Percentiles rank a stretch among this genome's conserved stretches.
Conservation (phyloP, 129 eudicot genomes). For the Flaveria sonorensis region DNA sequence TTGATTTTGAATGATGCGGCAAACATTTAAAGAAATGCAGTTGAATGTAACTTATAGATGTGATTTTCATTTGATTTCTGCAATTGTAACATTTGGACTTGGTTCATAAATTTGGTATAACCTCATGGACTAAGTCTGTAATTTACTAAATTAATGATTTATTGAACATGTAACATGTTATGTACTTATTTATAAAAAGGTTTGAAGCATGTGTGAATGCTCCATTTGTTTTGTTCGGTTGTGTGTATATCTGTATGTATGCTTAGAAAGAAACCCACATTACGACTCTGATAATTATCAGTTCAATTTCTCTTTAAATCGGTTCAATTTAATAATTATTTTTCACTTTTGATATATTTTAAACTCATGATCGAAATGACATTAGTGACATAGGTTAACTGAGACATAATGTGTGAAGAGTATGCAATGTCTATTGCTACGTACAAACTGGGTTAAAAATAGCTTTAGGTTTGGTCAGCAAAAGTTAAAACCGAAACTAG, state of each 20-base stretch:
- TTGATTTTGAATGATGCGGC: constrained; percentile 3
- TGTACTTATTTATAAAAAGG: not conserved
- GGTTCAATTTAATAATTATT: too few relatives aligned
- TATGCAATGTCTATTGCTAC: too few relatives aligned
- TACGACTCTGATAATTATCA: too few relatives aligned
- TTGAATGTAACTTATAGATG: not conserved
- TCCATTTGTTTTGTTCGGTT: not conserved
- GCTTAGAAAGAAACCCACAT: too few relatives aligned
- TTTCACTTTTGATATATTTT: too few relatives aligned
- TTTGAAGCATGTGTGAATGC: not conserved
- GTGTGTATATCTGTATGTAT: not conserved
- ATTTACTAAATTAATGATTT: not conserved
- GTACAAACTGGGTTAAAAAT: too few relatives aligned
- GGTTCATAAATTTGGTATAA: not conserved
- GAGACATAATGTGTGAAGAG: too few relatives aligned
- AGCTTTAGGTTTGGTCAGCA: too few relatives aligned
- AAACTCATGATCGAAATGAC: too few relatives aligned
- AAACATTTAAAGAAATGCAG: not conserved
- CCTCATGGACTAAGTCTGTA: not conserved
- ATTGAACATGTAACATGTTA: not conserved
- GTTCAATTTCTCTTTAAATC: too few relatives aligned
- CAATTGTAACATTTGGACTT: not conserved
- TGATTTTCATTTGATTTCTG: not conserved
- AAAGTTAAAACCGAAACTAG: too few relatives aligned
- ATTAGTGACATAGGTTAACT: too few relatives aligned